Base-by-base conservation (phyloP, 495 filamentous ascomycete species). In the Pseudomonodictys pantanalensis region DNA sequence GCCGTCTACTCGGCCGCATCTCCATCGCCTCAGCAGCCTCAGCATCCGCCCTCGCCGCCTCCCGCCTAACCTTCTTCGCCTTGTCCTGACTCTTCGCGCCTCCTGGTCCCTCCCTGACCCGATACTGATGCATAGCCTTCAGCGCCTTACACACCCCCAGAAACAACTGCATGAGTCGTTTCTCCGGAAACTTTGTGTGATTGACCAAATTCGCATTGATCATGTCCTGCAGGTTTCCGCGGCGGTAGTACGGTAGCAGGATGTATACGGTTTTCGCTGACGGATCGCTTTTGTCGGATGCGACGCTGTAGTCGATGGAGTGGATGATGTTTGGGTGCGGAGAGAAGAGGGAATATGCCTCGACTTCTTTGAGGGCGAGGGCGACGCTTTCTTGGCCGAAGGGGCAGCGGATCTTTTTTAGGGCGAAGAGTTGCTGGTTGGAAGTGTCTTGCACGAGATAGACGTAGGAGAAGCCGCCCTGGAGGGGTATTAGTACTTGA, bases 201-300 rank as follows among this genome's bases (percentile, higher is more conserved):
- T 98, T 97, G 77, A 98, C 92, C 47, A 97, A 75, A 73, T 98
- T 98, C 58, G 93, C 93, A 69, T 98, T 98, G 78, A 98, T 97
- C 41, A 92, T 87, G 75, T 98, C 93, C 71, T 98, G 93, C 25
- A 98, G 79, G 67, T 98, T 98, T 18, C 93, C 93, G 38, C 93
- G 78, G 58, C 90, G 81, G 74, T 95, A 98, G 73, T 97, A 98
- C 6, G 93, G 93, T 15, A 98, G 81, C 26, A 98, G 76, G 59
- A 98, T 95, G 68, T 97, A 97, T 20, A 97, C 93, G 0, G 92
- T 97, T 76, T 98, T 97, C 48, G 83, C 84, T 28, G 80, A 82
- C 0, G 82, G 74, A 30, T 84, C 82, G 70, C 78, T 60, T 80
- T 78, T 78, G 65, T 87, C 83, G 15, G 79, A 79, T 10, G 79